Evolutionary conservation across 2,329 filamentous ascomycete genomes (phyloP), one percentile per base, ranked within the genome.

Genomic region (Thermothelomyces thermophilus): DNA sequence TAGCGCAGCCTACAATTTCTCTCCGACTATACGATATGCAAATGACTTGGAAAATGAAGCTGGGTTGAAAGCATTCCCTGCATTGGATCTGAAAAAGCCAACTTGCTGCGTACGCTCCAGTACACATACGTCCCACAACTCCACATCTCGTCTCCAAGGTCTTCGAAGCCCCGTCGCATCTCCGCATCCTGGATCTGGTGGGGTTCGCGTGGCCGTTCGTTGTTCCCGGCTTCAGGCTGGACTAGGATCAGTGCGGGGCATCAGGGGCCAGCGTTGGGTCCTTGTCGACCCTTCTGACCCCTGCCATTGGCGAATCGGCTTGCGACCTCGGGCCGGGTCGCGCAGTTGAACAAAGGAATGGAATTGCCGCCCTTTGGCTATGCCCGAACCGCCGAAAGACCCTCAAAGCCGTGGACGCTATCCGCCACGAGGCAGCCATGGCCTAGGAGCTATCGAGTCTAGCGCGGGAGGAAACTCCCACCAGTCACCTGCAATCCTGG

Each of bases 271-370:
- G 13, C 22, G 36, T 37, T 41, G 37, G 46, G 39, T 30, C 41
- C 28, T 34, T 28, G 36, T 41, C 33, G 30, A 19, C n/a, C 24
- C 33, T 9, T 11, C 28, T 16, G 16, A 35, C 16, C 28, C 43
- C 40, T 48, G 48, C 16, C 51, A 56, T 56, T 56, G 54, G 20
- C 54, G 52, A 56, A 56, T 56, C 49, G 41, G 46, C 33, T 43
- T 41, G 48, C 48, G 33, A 28, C 26, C 26, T 30, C 17, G 43
- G 41, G 35, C 37, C 31, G 41, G 46, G 40, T 34, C 44, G 35
- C 24, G 4, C 13, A 3, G 43, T 49, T 28, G 48, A 43, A 40
- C 31, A 31, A 26, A n/a, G 13, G 43, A 54, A 49, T 47, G 8
- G 48, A 55, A 49, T 20, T 55, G 53, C 53, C 53, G 53, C 39